phyloP scores from a whole-genome alignment of 768 basidiomycete genomes.

The Galerina marginata region DNA sequence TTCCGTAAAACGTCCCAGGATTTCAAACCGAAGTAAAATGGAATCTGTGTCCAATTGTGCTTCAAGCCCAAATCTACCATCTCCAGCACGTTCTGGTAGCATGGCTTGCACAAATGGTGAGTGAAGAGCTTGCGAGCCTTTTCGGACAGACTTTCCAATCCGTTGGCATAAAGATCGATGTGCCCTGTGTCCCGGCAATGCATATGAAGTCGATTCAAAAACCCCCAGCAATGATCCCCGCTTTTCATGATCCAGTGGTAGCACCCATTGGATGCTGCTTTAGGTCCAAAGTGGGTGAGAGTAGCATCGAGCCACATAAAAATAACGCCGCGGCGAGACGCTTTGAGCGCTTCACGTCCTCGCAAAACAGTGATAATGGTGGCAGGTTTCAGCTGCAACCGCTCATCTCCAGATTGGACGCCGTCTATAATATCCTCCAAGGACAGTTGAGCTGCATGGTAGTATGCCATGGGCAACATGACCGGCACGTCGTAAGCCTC shows the following conservation, averaged over 20 bases:
- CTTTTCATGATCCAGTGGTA: neutral
- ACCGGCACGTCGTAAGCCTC: constrained; percentile 16
- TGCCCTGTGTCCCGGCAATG: constrained; percentile 16
- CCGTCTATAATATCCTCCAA: constrained; percentile 24
- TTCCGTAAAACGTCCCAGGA: constrained; percentile 3
- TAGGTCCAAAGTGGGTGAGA: neutral
- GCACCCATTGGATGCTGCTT: neutral
- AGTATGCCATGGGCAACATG: constrained; percentile 27
- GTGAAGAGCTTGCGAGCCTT: constrained; percentile 5
- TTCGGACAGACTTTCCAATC: constrained; percentile 14
- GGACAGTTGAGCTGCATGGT: constrained; percentile 28
- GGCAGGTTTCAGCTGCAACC: constrained; percentile 1
- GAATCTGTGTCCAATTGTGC: constrained; percentile 17
- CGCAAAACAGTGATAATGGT: constrained; percentile 10
- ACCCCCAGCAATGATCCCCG: neutral
- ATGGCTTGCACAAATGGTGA: constrained; percentile 19
- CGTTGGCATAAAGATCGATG: constrained; percentile 17
- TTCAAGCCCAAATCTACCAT: constrained; percentile 7
- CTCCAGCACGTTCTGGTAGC: constrained; percentile 3
- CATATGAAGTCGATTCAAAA: neutral
- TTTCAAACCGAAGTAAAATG: constrained; percentile 10
- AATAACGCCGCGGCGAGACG: constrained; percentile 18
- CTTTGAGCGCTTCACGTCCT: constrained; percentile 22
- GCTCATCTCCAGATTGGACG: constrained; percentile 16
- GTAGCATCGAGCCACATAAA: constrained; percentile 22